Evolutionary conservation across 2,329 filamentous ascomycete genomes (phyloP).

Genomic region (Didymella glomerata): DNA sequence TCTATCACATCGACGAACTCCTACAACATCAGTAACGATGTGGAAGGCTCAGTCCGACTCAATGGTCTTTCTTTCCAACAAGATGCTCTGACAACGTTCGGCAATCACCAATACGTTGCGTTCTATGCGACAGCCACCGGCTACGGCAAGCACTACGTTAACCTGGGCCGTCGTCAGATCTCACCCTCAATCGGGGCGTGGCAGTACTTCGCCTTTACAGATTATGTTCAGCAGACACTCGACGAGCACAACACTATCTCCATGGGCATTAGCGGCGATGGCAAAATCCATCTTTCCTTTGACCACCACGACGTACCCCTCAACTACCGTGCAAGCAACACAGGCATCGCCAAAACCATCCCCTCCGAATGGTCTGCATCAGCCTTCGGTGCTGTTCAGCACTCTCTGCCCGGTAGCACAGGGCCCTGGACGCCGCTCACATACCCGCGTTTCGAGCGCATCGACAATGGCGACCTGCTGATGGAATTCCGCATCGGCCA

Average conservation of each 20-base stretch:
- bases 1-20: conserved; percentile 38
- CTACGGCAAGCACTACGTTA: conserved; percentile 52
- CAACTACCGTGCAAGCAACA: conserved; percentile 46
- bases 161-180: conserved; percentile 57
- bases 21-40: conserved; percentile 46
- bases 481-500: conserved; percentile 62
- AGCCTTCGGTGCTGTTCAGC: conserved; percentile 41
- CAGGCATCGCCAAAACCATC: conserved; percentile 43
- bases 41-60: conserved; percentile 49
- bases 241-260: conserved; percentile 64
- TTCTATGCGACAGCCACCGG: conserved; percentile 53
- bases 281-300: conserved; percentile 63
- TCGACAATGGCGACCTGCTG: conserved; percentile 53
- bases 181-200: conserved; percentile 50
- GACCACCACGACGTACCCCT: conserved; percentile 58
- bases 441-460: conserved; percentile 59
- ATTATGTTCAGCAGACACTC: conserved; percentile 60
- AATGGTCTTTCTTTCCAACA: conserved; percentile 63
- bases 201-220: conserved; percentile 59
- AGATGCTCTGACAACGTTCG: conserved; percentile 57
- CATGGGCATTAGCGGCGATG: conserved; percentile 61
- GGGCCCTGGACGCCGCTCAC: conserved; percentile 54
- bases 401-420: conserved; percentile 42
- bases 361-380: conserved; percentile 39
- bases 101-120: conserved; percentile 60